phyloP scores from a whole-genome alignment of 2,329 filamentous ascomycete genomes.

The Monilinia polystroma region DNA sequence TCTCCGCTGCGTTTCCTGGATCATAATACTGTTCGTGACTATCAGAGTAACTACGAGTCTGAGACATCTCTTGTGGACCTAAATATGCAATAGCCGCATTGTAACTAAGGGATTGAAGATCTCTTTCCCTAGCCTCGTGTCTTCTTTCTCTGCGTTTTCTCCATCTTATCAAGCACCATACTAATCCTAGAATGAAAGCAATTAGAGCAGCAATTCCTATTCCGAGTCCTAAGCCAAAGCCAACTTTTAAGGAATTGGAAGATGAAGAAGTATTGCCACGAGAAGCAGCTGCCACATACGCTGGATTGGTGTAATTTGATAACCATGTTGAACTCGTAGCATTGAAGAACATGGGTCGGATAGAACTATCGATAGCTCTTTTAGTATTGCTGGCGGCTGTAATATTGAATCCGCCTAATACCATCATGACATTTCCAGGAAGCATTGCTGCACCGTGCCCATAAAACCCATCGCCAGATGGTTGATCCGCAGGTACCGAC shows the following conservation, averaged over 20 bases:
- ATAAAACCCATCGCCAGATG: slow-evolving; percentile 52
- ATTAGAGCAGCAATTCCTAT: slow-evolving; percentile 57
- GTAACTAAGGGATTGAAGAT: slow-evolving; percentile 53
- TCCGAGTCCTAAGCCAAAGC: slow-evolving; percentile 64
- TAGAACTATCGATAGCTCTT: slow-evolving; percentile 44
- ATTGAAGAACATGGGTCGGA: slow-evolving; percentile 55
- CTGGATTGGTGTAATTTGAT: slow-evolving; percentile 54
- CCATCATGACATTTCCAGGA: slow-evolving; percentile 67
- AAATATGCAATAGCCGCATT: slow-evolving; percentile 31
- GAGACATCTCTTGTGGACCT: slow-evolving; percentile 29
- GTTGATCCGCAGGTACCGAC: slow-evolving; percentile 55
- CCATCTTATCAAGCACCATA: slow-evolving; percentile 47
- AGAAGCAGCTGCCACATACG: slow-evolving; percentile 30
- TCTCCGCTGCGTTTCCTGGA: slow-evolving; percentile 35
- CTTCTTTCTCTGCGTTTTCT: slow-evolving; percentile 44
- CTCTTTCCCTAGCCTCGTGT: slow-evolving; percentile 50
- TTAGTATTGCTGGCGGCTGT: slow-evolving; percentile 35
- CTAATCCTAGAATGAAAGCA: slow-evolving; percentile 47
- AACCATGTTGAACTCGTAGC: slow-evolving; percentile 59
- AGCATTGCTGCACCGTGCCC: slow-evolving; percentile 63
- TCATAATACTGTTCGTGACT: slow-evolving; percentile 28
- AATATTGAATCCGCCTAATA: slow-evolving; percentile 62
- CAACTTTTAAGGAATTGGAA: slow-evolving; percentile 47
- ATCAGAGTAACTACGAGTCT: slow-evolving; percentile 25
- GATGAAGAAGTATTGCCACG: slow-evolving; percentile 31